These are phyloP conservation scores for Cladochytrium replicatum DNA, from an alignment of 192 early-diverging fungal genomes.

Conservation along the genomic window DNA sequence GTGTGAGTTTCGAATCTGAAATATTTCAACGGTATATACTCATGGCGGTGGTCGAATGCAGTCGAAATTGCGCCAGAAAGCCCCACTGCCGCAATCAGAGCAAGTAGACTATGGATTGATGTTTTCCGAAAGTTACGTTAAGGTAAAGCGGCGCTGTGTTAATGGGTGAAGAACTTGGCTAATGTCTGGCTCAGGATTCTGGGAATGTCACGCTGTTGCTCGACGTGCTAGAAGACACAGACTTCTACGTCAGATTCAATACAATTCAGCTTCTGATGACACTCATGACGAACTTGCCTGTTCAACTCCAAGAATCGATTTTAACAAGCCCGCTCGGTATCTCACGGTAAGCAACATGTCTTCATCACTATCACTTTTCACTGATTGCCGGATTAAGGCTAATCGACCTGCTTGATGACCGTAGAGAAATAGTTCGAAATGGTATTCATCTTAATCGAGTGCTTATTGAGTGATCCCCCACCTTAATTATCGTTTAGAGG, in stretches of 20 bases:
- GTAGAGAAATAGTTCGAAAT: conserved; percentile 91
- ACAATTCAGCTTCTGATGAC: conserved; percentile 77
- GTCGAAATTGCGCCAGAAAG: too few relatives aligned
- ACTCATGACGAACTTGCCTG: conserved; percentile 50
- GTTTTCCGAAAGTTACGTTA: conserved; percentile 35
- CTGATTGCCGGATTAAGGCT: conserved; percentile 67
- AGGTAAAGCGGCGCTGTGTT: conserved; percentile 9
- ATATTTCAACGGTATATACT: background rate
- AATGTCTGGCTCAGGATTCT: conserved; percentile 19
- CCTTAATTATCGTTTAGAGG: conserved; percentile 55
- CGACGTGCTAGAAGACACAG: conserved; percentile 79
- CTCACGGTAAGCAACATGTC: conserved; percentile 20
- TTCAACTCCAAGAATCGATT: conserved; percentile 69
- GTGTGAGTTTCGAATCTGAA: background rate
- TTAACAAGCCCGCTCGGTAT: conserved; percentile 64
- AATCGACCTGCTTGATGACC: conserved; percentile 89
- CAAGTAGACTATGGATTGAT: conserved; percentile 26
- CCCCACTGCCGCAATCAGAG: conserved; percentile 10
- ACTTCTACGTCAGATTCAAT: conserved; percentile 93
- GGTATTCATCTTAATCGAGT: conserved; percentile 33
- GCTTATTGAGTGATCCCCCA: background rate
- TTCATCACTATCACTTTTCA: background rate
- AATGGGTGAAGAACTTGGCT: background rate
- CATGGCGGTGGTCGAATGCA: too few relatives aligned
- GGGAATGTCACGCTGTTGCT: conserved; percentile 69